Evolutionary conservation across 768 basidiomycete species (phyloP), one percentile per base, ranked within the genome.

Genomic region (Lactarius hatsudake): DNA sequence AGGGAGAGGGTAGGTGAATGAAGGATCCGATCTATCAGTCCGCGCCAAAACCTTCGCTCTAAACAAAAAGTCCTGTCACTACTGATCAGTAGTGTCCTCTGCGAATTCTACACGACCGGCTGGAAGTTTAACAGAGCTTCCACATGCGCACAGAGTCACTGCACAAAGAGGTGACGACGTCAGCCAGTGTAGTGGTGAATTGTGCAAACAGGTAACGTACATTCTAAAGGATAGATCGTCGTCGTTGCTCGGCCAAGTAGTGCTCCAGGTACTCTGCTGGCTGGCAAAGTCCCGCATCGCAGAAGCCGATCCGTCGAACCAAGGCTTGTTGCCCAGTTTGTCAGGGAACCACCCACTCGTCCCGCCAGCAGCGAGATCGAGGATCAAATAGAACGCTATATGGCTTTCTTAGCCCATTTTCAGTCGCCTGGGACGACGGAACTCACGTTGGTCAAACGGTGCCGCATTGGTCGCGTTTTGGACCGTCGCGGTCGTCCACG

Each of bases 301-400:
- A n/a, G 80, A 78, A 76, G 17, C 69, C 63, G 83, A 83, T 20
- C 78, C 78, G 74, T 93, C 87, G 38, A 87, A 81, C 91, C 91
- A 93, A 82, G 76, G 75, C 76, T 81, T 81, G 71, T 78, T 79
- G 20, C 92, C 93, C 54, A 90, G 85, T 12, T 80, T 76, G 65
- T 85, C 84, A 3, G 80, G 81, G 81, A 84, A 85, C 82, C 82
- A 85, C 36, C 87, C 93, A 70, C 85, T 92, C 43, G 90, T 93
- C 2, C 88, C 87, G 12, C 94, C 94, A 12, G 85, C 91, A 2
- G 87, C 92, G 42, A 95, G 83, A 74, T 91, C 84, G 74, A 96
- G 78, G 72, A 93, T 86, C 30, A 95, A 78, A 78, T 91, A 95
- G 77, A 96, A 94, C 20, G 86, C 88, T 86, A 64, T 45, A 53